A percentile compares a stretch with the other conserved stretches of the same genome.
Conservation (phyloP, 768 basidiomycete species). For the Lactarius quietus region DNA sequence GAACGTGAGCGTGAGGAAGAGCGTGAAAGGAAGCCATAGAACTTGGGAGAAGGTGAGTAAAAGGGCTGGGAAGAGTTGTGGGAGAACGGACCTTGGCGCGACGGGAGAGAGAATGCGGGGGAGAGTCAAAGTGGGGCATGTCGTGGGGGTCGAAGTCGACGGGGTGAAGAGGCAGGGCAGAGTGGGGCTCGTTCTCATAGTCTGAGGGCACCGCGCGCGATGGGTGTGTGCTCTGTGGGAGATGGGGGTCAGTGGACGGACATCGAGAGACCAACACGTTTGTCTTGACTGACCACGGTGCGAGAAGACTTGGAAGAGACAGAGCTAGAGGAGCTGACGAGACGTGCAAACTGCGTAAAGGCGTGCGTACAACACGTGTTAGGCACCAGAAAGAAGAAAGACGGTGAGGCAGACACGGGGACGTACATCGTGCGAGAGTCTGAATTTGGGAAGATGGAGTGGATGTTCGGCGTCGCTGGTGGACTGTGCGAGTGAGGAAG, state of each 20-base stretch:
- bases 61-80: no score
- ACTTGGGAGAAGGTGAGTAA: slow-evolving; percentile 36
- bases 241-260: slow-evolving; percentile 1
- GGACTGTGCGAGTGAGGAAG: slow-evolving; percentile 30
- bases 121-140: slow-evolving; percentile 22
- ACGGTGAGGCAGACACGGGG: slow-evolving; percentile 27
- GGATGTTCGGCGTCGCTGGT: slow-evolving; percentile 27
- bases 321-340: slow-evolving; percentile 25
- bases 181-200: slow-evolving; percentile 26
- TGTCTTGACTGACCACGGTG: slow-evolving; percentile 3
- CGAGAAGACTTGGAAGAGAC: slow-evolving; percentile 24
- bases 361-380: slow-evolving; percentile 35
- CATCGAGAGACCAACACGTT: slow-evolving; percentile 11
- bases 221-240: slow-evolving; percentile 27
- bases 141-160: slow-evolving; percentile 26
- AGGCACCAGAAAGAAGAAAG: slow-evolving; percentile 32
- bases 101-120: slow-evolving; percentile 11
- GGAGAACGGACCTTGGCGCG: slow-evolving; percentile 22
- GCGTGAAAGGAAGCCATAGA: slow-evolving; percentile 53
- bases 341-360: slow-evolving; percentile 27
- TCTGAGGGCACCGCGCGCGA: slow-evolving; percentile 25
- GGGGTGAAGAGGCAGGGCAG: slow-evolving; percentile 10
- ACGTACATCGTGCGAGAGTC: slow-evolving; percentile 37
- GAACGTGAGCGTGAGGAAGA: slow-evolving; percentile 60
- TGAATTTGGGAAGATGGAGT: slow-evolving; percentile 35